These are phyloP conservation scores for Boehmeria nivea DNA, from an alignment of 306 rosid species.

Conservation along the genomic window DNA sequence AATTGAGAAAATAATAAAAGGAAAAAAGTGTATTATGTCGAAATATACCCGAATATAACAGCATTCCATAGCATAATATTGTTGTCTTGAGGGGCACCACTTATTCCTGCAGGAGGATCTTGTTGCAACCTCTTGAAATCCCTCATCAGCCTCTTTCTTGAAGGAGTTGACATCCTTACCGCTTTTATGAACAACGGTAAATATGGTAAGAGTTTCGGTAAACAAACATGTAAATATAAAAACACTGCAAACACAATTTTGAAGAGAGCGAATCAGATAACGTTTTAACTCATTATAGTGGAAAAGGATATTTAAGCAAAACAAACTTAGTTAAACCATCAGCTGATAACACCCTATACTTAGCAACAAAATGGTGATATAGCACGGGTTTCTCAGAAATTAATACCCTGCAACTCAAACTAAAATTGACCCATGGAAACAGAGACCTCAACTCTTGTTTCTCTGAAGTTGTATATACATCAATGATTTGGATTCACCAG, in stretches of 20 bases:
- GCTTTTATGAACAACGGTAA: constrained; percentile 30
- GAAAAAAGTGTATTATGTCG: not conserved
- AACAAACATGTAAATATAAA: not conserved
- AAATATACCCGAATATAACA: constrained; percentile 77
- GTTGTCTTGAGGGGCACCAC: constrained; percentile 95
- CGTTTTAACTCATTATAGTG: no score
- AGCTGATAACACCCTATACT: no score
- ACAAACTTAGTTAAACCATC: no score
- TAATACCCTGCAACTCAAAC: not conserved
- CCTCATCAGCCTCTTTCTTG: constrained; percentile 93
- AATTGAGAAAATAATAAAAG: not conserved
- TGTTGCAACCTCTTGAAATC: constrained; percentile 90
- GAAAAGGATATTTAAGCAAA: no score
- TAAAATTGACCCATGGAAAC: no score
- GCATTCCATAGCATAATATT: constrained; percentile 98
- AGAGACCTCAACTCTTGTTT: not conserved
- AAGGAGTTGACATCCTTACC: constrained; percentile 86
- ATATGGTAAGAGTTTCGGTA: not conserved
- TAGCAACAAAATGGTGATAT: no score
- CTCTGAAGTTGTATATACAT: no score
- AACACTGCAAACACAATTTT: not conserved
- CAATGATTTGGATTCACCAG: not conserved
- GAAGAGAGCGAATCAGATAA: not conserved
- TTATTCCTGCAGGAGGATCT: constrained; percentile 92
- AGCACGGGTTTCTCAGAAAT: not conserved